Base-by-base conservation (phyloP, 371 early-diverging fungal genomes). In the Syncephalastrum monosporum region DNA sequence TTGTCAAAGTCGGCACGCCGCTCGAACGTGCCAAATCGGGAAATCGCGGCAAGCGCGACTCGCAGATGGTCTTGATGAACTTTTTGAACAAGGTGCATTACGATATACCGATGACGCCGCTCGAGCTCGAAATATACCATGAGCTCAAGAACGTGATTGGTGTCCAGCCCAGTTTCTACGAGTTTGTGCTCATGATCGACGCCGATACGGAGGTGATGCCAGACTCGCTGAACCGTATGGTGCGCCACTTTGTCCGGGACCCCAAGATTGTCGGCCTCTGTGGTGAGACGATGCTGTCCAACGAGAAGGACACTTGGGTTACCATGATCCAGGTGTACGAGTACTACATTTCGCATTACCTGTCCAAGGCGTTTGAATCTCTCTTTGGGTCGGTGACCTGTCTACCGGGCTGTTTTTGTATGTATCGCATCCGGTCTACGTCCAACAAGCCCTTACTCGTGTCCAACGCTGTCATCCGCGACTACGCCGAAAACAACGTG, bases 281-380 rank as follows among this genome's bases (percentile, higher is more conserved):
- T 68, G 97, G 97, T 47, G 96, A 97, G 74, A 96, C 96, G 4
- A 76, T 79, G 60, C 76, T 96, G 50, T 86, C 89, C 13, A 96
- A 96, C 70, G 91, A 94, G 64, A 86, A 90, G 59, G 83, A 85
- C 53, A 87, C 92, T 4, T 93, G 92, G 92, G 92, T 93, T 23
- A 97, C 99, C 0, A 97, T 97, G 94, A 95, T 98, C 68, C 99
- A 99, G 70, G 98, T 99, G 15, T 97, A 94, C 72, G 96, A 95
- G 71, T 97, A 99, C 84, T 99, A 94, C 73, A 99, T 98, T 57
- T 95, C 97, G 16, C 99, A 99, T 81, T 95, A 98, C 59, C 69
- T 98, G 58, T 84, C 94, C 42, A 98, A 98, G 80, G 94, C 99
- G 1, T 99, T 99, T 72, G 99, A 99, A 76, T 95, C 95, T 14